Percentiles rank a stretch among this genome's conserved stretches.
Conservation (phyloP, 2,329 filamentous ascomycete species). For the Curvularia eragrostidis region DNA sequence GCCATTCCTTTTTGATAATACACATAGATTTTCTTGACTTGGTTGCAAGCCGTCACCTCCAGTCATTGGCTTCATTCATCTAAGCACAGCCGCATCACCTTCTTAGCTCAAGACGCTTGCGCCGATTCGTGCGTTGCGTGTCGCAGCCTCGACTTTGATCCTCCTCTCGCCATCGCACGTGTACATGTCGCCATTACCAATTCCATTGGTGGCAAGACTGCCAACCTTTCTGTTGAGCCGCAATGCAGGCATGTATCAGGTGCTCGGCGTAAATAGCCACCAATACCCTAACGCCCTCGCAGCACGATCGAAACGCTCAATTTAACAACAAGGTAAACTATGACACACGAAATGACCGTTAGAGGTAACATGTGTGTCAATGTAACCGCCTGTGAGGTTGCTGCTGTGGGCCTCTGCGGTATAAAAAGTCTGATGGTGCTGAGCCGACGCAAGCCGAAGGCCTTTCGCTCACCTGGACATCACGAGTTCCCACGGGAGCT, state of each 20-base stretch:
- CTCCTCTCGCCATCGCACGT: conserved; percentile 1
- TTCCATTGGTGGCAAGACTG: conserved; percentile 8
- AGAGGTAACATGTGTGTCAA: conserved; percentile 34
- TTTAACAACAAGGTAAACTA: conserved; percentile 18
- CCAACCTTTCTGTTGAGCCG: conserved; percentile 24
- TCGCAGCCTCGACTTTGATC: neutral
- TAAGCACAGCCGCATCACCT: neutral
- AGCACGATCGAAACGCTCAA: conserved; percentile 22
- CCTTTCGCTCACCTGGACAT: conserved; percentile 3
- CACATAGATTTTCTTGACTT: neutral
- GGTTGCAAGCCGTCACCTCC: neutral
- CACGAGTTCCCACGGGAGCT: conserved; percentile 11
- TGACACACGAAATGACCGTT: conserved; percentile 36
- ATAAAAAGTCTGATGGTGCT: conserved; percentile 8
- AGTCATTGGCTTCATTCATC: neutral
- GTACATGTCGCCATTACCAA: conserved; percentile 3
- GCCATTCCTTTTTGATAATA: neutral
- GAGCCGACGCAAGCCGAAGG: conserved; percentile 21
- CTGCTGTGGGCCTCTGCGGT: conserved; percentile 17
- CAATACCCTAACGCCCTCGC: conserved; percentile 17
- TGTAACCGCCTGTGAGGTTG: conserved; percentile 10
- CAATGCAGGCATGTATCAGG: conserved; percentile 2
- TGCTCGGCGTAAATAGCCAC: conserved; percentile 14
- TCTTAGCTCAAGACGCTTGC: neutral
- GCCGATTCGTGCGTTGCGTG: neutral